A percentile compares a stretch with the other conserved stretches of the same genome.
Conservation (phyloP, 768 basidiomycete genomes). For the Lyophyllum atratum region DNA sequence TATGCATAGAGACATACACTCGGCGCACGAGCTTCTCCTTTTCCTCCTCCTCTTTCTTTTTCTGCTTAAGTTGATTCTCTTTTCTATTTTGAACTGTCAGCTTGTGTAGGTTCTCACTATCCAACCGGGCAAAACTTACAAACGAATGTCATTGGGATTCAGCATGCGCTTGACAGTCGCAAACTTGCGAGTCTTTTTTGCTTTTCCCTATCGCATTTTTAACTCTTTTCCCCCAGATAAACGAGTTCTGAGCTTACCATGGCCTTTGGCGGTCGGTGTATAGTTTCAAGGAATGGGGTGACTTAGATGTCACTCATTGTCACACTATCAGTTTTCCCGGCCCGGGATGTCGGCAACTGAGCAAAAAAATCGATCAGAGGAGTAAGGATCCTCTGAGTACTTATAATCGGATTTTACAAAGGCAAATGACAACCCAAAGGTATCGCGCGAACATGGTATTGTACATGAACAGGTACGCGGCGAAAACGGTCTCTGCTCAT, state of each 20-base stretch:
- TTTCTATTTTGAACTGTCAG: conserved; percentile 57
- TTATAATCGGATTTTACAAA: too few relatives aligned
- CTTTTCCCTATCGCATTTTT: conserved; percentile 66
- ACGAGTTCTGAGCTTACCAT: background rate
- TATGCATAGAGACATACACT: conserved; percentile 65
- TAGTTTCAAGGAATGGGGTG: background rate
- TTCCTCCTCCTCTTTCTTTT: conserved; percentile 79
- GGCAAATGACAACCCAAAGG: too few relatives aligned
- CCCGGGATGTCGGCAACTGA: background rate
- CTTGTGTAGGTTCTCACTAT: background rate
- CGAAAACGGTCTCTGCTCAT: background rate
- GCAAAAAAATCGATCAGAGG: too few relatives aligned
- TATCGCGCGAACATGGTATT: background rate
- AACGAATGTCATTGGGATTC: conserved; percentile 89
- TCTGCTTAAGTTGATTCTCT: conserved; percentile 89
- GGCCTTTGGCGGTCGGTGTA: background rate
- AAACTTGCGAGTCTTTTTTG: conserved; percentile 94
- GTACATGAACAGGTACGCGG: background rate
- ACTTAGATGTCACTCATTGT: background rate
- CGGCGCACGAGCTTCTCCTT: conserved; percentile 77
- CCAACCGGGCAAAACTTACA: conserved; percentile 53
- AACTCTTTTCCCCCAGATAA: too few relatives aligned
- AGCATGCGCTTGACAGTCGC: conserved; percentile 92
- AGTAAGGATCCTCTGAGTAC: too few relatives aligned
- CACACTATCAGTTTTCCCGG: background rate